Evolutionary conservation across 2,329 filamentous ascomycete genomes (phyloP), one percentile per base, ranked within the genome.

Genomic region (Trichoderma oligosporum): DNA sequence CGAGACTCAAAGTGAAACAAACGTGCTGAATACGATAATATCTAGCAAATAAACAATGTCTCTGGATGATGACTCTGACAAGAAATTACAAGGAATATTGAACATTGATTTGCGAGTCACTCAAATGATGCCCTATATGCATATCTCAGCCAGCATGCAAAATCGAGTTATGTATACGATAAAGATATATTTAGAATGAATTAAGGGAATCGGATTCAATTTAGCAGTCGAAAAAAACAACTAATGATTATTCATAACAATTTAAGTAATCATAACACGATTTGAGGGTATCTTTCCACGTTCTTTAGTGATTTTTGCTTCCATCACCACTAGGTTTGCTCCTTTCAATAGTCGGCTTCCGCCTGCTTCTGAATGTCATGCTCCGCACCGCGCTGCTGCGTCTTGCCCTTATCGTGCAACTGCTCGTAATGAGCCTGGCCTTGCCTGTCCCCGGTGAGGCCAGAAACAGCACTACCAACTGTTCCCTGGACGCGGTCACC

Each of bases 321-420:
- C 22, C 41, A 33, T 18, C 31, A 16, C 24, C 42, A 31, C n/a
- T 33, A 59, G 11, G 38, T 20, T 42, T 42, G 36, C 18, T 27
- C 27, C 16, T 20, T 29, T 44, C 47, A 57, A 22, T 60, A 60
- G 44, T 69, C 67, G 41, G 78, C 77, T 62, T 83, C 79, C 0
- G 77, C 82, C 78, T 89, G 78, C 82, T 90, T 92, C 73, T 87
- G 76, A 57, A 96, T 80, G 68, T 96, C 91, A 35, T 81, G 76
- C 81, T 96, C 91, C 1, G 87, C 91, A 48, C 91, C 88, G 18
- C 91, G 82, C 80, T 96, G 88, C 68, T 83, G 80, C 18, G 88
- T 89, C 85, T 94, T 96, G 62, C 91, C 92, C 62, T 83, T 75
- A 66, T 94, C 91, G 68, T 94, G 91, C 73, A 87, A 76, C 64